phyloP scores from a whole-genome alignment of 2,329 filamentous ascomycete genomes.

The Didymella exigua region DNA sequence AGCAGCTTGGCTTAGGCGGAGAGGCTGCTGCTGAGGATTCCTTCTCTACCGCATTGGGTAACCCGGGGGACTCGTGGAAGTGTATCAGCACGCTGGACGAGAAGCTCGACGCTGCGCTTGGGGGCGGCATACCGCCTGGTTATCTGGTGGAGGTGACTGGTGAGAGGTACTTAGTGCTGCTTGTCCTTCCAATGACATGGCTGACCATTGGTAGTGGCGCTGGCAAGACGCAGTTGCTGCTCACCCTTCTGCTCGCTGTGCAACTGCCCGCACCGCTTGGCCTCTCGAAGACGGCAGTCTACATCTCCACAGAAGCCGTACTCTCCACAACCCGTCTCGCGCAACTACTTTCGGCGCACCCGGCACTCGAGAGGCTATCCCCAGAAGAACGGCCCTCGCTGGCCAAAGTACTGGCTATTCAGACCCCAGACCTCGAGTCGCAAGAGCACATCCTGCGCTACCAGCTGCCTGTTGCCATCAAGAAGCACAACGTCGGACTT shows the following conservation, averaged over 20 bases:
- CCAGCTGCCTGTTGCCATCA: constrained; percentile 85
- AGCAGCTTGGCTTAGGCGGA: constrained; percentile 58
- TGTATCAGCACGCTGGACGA: constrained; percentile 82
- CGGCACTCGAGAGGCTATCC: constrained; percentile 58
- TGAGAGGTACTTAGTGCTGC: constrained; percentile 65
- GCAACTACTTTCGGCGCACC: constrained; percentile 75
- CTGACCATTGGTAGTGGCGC: constrained; percentile 64
- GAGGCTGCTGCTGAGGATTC: constrained; percentile 7
- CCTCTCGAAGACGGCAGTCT: constrained; percentile 76
- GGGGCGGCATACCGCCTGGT: constrained; percentile 79
- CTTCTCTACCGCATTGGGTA: constrained; percentile 24
- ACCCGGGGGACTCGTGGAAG: constrained; percentile 51
- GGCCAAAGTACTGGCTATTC: constrained; percentile 77
- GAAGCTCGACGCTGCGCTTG: constrained; percentile 71
- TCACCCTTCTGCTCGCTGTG: constrained; percentile 80
- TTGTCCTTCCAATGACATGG: not conserved
- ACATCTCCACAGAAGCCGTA: constrained; percentile 90
- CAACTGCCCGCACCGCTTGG: constrained; percentile 79
- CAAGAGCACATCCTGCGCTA: constrained; percentile 95
- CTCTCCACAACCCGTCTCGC: constrained; percentile 80
- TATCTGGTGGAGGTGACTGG: constrained; percentile 89
- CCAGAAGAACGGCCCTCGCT: constrained; percentile 64
- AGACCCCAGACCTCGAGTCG: constrained; percentile 86
- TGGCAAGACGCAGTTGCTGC: constrained; percentile 93
- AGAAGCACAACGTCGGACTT: constrained; percentile 76